Evolutionary conservation across 2,329 filamentous ascomycete genomes (phyloP).

Genomic region (Colletotrichum sp.): DNA sequence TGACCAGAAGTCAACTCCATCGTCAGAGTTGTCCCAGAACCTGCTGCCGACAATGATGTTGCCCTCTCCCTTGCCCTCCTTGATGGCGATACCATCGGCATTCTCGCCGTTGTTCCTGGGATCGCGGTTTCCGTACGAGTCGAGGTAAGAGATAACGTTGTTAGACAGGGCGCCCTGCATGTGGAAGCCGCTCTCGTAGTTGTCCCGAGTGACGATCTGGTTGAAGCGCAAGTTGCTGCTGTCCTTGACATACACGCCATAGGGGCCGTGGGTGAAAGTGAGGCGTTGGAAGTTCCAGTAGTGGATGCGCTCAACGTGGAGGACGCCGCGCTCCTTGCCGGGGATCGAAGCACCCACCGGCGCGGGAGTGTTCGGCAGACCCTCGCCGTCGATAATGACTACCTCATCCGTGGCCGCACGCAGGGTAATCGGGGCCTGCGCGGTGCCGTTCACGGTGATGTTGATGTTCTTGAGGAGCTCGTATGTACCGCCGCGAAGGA

Average conservation of each 20-base stretch:
- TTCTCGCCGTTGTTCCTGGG: conserved; percentile 51
- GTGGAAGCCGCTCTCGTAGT: conserved; percentile 42
- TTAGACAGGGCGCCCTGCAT: conserved; percentile 28
- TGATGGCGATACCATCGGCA: conserved; percentile 48
- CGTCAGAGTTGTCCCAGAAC: conserved; percentile 51
- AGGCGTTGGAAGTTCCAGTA: conserved; percentile 41
- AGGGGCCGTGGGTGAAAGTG: conserved; percentile 37
- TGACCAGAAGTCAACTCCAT: conserved; percentile 45
- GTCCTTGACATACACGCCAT: conserved; percentile 39
- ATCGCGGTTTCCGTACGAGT: conserved; percentile 41
- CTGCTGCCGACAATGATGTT: conserved; percentile 44
- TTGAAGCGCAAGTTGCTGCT: conserved; percentile 40
- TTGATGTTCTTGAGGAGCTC: conserved; percentile 50
- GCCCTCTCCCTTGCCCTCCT: conserved; percentile 47
- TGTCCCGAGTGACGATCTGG: conserved; percentile 37
- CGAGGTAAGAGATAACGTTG: conserved; percentile 39
- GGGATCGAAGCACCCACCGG: conserved; percentile 41
- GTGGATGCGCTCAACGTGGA: conserved; percentile 45
- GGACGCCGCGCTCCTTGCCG: conserved; percentile 46
- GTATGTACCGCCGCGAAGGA: conserved; percentile 41
- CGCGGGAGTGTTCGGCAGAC: conserved; percentile 42
- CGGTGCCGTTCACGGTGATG: conserved; percentile 46
- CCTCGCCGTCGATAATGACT: conserved; percentile 51
- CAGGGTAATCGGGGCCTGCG: conserved; percentile 43
- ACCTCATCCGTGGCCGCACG: conserved; percentile 45